Percentiles rank a stretch among this genome's conserved stretches.
Conservation (phyloP, 139 green algal species). For the Coelastrella sp. region DNA sequence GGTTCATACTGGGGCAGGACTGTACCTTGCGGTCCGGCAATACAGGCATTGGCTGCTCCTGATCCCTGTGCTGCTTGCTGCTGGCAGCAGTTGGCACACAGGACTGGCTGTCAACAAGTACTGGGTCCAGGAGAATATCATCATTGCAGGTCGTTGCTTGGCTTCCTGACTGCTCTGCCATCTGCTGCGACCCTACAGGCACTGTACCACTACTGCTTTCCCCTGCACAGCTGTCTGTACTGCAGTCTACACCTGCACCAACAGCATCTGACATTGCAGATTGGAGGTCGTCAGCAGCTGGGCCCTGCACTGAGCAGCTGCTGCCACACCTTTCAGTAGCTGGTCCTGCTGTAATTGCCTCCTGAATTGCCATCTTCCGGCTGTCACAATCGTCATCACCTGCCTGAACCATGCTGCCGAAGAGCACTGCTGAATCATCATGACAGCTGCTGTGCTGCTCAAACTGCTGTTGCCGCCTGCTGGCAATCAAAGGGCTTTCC, state of each 20-base stretch:
- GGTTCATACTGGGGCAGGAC: conserved; percentile 6
- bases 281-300: background rate
- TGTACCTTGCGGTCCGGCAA: conserved; percentile 26
- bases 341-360: no score
- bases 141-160: background rate
- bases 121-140: background rate
- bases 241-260: background rate
- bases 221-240: background rate
- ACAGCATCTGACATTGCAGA: background rate
- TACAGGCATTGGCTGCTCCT: background rate
- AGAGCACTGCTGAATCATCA: conserved; percentile 3
- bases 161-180: background rate
- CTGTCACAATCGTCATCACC: background rate
- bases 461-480: background rate
- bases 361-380: no score
- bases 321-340: background rate
- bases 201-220: background rate
- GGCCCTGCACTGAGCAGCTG: conserved; percentile 20
- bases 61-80: background rate
- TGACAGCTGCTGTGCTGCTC: background rate
- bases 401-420: background rate
- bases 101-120: background rate
- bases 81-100: background rate
- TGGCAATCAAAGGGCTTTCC: no score
- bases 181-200: background rate